Conservation (phyloP, 305 asterid species). For the Fraxinus sp. region DNA sequence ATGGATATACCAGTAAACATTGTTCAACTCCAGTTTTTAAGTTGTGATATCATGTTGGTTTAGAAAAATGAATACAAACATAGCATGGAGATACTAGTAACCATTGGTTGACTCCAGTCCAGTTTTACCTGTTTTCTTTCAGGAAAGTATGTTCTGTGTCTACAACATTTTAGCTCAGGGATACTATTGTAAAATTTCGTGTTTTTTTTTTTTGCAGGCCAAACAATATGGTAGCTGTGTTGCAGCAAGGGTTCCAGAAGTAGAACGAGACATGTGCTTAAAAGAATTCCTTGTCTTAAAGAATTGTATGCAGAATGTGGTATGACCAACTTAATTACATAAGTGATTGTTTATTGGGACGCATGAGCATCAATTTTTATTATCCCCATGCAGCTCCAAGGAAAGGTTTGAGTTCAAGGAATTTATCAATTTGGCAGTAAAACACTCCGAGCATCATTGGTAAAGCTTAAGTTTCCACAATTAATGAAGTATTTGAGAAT, state of each 20-base stretch:
- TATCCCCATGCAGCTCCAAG: slow-evolving; percentile 47
- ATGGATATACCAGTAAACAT: background rate
- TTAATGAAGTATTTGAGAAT: background rate
- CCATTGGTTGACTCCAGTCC: background rate
- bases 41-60: background rate
- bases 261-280: slow-evolving; percentile 77
- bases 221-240: slow-evolving; percentile 82
- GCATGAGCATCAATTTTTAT: slow-evolving; percentile 3
- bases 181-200: background rate
- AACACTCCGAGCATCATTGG: slow-evolving; percentile 25
- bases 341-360: slow-evolving; percentile 1
- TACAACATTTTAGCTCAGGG: background rate
- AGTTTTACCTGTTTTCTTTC: background rate
- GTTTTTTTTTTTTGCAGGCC: slow-evolving; percentile 45
- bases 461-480: slow-evolving; percentile 19
- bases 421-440: slow-evolving; percentile 22
- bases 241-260: slow-evolving; percentile 75
- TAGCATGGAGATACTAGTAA: background rate
- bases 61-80: background rate
- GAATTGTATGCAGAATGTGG: slow-evolving; percentile 82
- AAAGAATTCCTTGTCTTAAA: slow-evolving; percentile 69
- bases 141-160: background rate
- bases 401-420: slow-evolving; percentile 48
- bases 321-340: slow-evolving; percentile 33
- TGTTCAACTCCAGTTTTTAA: background rate